Base-by-base conservation (phyloP, 2,329 filamentous ascomycete genomes). In the Fonsecaea monophora region DNA sequence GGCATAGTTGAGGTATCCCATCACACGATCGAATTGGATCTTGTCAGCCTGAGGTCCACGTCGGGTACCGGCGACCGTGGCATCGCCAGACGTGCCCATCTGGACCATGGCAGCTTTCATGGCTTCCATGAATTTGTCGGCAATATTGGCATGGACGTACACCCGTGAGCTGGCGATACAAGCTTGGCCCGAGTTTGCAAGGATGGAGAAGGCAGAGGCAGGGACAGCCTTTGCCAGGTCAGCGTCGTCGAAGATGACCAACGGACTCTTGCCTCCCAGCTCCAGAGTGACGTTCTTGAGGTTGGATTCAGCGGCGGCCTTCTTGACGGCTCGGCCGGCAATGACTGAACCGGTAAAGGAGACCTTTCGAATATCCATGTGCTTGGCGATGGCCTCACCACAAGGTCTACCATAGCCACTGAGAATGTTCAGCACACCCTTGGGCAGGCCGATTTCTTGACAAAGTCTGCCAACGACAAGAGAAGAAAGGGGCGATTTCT, bases 1-100 rank as follows among this genome's bases (percentile, higher is more conserved):
- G 66, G 84, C 85, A 58, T 88, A 85, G 9, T 81, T 80, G 60
- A 90, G 82, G 67, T 88, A 83, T 12, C 79, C 75, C 72, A 84
- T 84, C 32, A 88, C 85, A 30, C 83, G 83, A 55, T 89, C 84
- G 73, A 83, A 90, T 75, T 91, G 89, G 83, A 87, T 84, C 70
- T 82, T 77, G 76, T 91, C 91, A 67, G 88, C 87, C 2, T 90
- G 77, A 0, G 89, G 89, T 0, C 88, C 89, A 1, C 88, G 84
- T 65, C 84, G 77, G 30, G 80, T 78, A 3, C 78, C 81, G 2
- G 80, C 79, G 5, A 84, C 74, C 8, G 74, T 73, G 62, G 76
- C 74, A 79, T 75, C 71, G 48, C 74, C 72, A 6, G 68, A 63
- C 40, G 70, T 71, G 48, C 72, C 65, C 55, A 68, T 70, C 60